These are phyloP conservation scores for Thozetella sp. DNA, from an alignment of 495 filamentous ascomycete species.

Conservation along the genomic window DNA sequence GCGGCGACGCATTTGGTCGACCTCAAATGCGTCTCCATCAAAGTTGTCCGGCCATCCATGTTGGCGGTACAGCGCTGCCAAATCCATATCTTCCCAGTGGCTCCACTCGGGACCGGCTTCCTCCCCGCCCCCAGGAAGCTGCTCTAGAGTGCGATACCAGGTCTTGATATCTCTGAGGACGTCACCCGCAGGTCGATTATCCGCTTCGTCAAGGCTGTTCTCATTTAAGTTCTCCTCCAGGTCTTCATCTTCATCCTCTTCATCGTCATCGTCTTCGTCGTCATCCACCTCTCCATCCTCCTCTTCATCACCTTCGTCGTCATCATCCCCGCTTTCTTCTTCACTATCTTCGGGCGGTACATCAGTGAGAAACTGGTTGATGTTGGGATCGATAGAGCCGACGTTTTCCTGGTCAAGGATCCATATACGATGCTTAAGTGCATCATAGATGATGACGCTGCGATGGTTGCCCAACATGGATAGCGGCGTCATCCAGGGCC, in stretches of 20 bases:
- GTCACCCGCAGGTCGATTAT: slow-evolving; percentile 11
- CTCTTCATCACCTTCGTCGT: no score
- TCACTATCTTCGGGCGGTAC: no score
- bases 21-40: slow-evolving; percentile 12
- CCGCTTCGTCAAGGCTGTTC: no score
- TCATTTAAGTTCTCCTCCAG: slow-evolving; percentile 10
- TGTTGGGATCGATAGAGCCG: slow-evolving; percentile 6
- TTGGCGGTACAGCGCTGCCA: slow-evolving; percentile 8
- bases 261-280: no score
- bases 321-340: no score
- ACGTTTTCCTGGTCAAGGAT: slow-evolving; percentile 14
- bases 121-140: slow-evolving; percentile 6
- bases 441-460: slow-evolving; percentile 19
- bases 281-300: no score
- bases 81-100: not conserved
- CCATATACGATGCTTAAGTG: slow-evolving; percentile 12
- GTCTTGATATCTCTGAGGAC: slow-evolving; percentile 18
- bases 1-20: not conserved
- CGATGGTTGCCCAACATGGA: slow-evolving; percentile 6
- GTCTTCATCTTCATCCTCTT: not conserved
- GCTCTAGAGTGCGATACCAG: slow-evolving; percentile 8
- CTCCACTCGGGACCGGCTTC: not conserved
- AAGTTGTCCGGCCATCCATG: slow-evolving; percentile 17
- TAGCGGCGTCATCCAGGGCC: slow-evolving; percentile 13
- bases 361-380: not conserved